phyloP scores from a whole-genome alignment of 2,329 filamentous ascomycete species.

The Hymenoscyphus albidus region DNA sequence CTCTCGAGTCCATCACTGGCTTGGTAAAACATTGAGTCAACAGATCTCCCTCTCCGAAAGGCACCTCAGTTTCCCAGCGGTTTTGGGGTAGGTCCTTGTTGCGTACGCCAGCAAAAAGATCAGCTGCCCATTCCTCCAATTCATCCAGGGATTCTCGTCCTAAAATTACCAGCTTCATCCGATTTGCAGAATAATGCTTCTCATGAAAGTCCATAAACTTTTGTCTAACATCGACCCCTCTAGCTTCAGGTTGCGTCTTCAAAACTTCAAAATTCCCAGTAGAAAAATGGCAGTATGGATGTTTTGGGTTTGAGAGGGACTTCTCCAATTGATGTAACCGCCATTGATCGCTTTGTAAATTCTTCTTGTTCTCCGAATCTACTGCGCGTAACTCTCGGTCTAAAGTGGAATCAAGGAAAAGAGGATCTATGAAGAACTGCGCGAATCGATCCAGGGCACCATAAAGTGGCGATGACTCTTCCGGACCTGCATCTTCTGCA shows the following conservation, averaged over 20 bases:
- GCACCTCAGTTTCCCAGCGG: conserved; percentile 61
- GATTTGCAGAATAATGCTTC: conserved; percentile 69
- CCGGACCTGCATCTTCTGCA: conserved; percentile 59
- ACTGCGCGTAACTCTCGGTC: conserved; percentile 69
- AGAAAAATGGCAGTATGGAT: conserved; percentile 71
- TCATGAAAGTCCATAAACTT: conserved; percentile 72
- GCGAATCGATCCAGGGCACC: conserved; percentile 71
- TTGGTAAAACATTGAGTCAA: conserved; percentile 65
- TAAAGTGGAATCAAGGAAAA: conserved; percentile 66
- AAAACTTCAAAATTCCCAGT: conserved; percentile 69
- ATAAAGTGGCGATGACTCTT: conserved; percentile 61
- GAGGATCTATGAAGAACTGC: conserved; percentile 69
- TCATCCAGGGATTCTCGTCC: conserved; percentile 64
- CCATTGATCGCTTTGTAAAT: conserved; percentile 70
- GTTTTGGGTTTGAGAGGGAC: conserved; percentile 62
- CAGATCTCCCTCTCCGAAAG: conserved; percentile 57
- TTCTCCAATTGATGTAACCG: conserved; percentile 68
- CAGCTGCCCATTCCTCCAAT: conserved; percentile 63
- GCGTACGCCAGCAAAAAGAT: conserved; percentile 63
- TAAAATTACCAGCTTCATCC: conserved; percentile 69
- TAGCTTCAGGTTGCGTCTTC: conserved; percentile 62
- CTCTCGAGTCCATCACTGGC: conserved; percentile 67
- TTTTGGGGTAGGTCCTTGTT: conserved; percentile 64
- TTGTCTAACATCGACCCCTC: conserved; percentile 65
- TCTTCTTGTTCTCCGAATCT: conserved; percentile 79